Conservation (phyloP, 1,284 basidiomycete genomes). For the Ceratobasidium sp. region DNA sequence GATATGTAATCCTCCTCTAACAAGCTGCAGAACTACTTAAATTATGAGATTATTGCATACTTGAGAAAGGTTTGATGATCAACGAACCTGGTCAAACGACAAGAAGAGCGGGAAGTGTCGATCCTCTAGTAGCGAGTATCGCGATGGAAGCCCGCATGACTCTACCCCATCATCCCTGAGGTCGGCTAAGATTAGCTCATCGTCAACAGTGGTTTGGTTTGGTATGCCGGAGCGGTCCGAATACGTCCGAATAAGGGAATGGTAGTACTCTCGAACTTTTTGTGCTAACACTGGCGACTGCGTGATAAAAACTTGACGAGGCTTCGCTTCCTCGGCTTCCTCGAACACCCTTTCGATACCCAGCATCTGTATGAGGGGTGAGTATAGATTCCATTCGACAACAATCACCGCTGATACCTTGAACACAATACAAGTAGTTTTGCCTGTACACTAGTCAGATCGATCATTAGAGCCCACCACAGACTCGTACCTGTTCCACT, state of each 20-base stretch:
- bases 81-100: constrained; percentile 32
- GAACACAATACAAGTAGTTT: constrained; percentile 45
- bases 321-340: constrained; percentile 49
- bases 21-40: constrained; percentile 51
- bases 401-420: constrained; percentile 12
- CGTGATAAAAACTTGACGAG: constrained; percentile 74
- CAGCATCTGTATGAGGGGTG: constrained; percentile 57
- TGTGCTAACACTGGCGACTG: constrained; percentile 67
- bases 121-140: constrained; percentile 34
- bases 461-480: not conserved
- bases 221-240: not conserved
- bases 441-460: constrained; percentile 22
- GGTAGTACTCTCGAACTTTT: constrained; percentile 68
- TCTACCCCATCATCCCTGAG: constrained; percentile 29
- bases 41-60: constrained; percentile 45
- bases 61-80: not conserved
- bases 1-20: constrained; percentile 46
- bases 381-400: not conserved
- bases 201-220: not conserved
- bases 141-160: constrained; percentile 17
- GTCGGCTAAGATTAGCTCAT: constrained; percentile 26
- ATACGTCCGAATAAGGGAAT: constrained; percentile 12
- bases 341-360: constrained; percentile 56
- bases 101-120: constrained; percentile 36
- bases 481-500: constrained; percentile 64